Conservation (phyloP, 768 basidiomycete genomes). For the Lyophyllum shimeji region DNA sequence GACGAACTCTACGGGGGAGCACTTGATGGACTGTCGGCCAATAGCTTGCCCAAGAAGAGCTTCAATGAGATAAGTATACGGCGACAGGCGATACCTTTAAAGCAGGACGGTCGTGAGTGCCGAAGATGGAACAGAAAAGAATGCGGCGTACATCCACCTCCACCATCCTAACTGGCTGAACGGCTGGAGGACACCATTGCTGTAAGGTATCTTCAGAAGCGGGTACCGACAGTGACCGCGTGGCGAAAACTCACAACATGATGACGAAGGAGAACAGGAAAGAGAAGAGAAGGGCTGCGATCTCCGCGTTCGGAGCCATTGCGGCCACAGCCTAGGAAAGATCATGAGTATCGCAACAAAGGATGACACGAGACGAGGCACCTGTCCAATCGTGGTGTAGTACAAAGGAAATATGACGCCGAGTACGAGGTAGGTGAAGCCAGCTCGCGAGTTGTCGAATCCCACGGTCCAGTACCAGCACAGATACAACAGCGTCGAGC, state of each 20-base stretch:
- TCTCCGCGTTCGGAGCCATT: constrained; percentile 54
- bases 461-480: constrained; percentile 76
- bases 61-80: constrained; percentile 58
- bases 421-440: constrained; percentile 58
- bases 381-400: constrained; percentile 60
- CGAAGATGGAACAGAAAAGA: not conserved
- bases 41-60: constrained; percentile 38
- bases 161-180: constrained; percentile 60
- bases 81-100: constrained; percentile 39
- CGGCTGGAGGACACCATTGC: constrained; percentile 65
- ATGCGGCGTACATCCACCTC: constrained; percentile 55
- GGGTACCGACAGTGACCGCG: not conserved
- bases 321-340: constrained; percentile 52
- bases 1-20: constrained; percentile 53
- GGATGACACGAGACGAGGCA: not conserved
- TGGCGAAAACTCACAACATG: constrained; percentile 41
- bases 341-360: constrained; percentile 23
- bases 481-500: constrained; percentile 57
- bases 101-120: not conserved
- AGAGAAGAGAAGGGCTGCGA: constrained; percentile 52
- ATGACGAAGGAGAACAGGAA: constrained; percentile 57
- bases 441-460: constrained; percentile 50
- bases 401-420: constrained; percentile 57
- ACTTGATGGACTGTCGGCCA: constrained; percentile 42
- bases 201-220: constrained; percentile 14